A percentile compares a stretch with the other conserved stretches of the same genome.
Evolutionary conservation across 805 yeast genomes (phyloP).

Genomic region (Cyberlindnera amylophila): DNA sequence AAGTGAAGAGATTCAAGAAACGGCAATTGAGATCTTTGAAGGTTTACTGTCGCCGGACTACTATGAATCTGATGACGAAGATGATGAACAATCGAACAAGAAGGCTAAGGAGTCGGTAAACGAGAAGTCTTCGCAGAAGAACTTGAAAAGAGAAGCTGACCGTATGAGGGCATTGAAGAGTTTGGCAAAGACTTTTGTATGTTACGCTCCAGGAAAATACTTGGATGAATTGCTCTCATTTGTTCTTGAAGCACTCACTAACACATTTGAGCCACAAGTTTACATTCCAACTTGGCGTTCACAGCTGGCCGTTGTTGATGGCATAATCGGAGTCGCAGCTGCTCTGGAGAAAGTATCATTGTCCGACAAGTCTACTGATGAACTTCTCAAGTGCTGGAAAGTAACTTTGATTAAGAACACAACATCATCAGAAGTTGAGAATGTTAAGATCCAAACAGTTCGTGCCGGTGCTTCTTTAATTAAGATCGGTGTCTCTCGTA

Average conservation of each 20-base stretch:
- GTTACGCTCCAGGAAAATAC: constrained; percentile 20
- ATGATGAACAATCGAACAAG: constrained; percentile 34
- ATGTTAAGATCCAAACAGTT: constrained; percentile 50
- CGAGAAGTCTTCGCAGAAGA: constrained; percentile 37
- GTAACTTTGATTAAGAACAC: constrained; percentile 31
- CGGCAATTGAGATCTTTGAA: constrained; percentile 30
- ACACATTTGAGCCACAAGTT: constrained; percentile 27
- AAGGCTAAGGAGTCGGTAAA: constrained; percentile 26
- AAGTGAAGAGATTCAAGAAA: constrained; percentile 28
- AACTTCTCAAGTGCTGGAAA: constrained; percentile 23
- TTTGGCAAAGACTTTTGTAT: constrained; percentile 33
- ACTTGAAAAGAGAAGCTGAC: constrained; percentile 47
- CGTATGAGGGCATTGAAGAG: constrained; percentile 36
- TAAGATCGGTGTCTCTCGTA: constrained; percentile 12
- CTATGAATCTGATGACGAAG: constrained; percentile 38
- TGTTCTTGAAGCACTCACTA: constrained; percentile 26
- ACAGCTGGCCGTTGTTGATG: constrained; percentile 43
- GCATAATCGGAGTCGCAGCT: constrained; percentile 28
- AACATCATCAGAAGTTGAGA: constrained; percentile 46
- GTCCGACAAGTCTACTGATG: constrained; percentile 8
- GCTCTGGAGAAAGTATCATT: constrained; percentile 9
- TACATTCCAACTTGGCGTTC: constrained; percentile 58
- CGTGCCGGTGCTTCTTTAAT: constrained; percentile 32
- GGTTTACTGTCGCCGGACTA: constrained; percentile 36
- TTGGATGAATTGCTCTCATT: constrained; percentile 26